Base-by-base conservation (phyloP, 2,329 filamentous ascomycete species). In the Plenodomus biglobosus region DNA sequence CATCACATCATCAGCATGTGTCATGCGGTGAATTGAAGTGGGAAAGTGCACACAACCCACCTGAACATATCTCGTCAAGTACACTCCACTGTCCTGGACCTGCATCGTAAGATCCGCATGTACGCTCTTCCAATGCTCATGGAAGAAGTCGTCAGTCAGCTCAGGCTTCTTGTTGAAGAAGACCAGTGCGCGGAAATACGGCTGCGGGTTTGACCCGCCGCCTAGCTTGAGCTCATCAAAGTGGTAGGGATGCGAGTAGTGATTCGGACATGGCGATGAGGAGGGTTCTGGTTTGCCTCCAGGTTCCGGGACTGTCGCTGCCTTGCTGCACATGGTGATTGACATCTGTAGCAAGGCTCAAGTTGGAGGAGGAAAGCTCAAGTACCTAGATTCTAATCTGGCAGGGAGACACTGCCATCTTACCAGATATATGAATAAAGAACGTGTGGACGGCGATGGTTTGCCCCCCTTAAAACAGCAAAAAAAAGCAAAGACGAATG, bases 91-190 rank as follows among this genome's bases (percentile, higher is more conserved):
- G 35, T 42, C 40, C 34, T 48, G 24, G 6, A 48, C 46, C 21
- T 49, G 48, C 44, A 55, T 55, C 2, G 48, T 46, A n/a, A 55
- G 38, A 32, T 55, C 52, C 24, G 52, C 52, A 38, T 55, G 48
- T 16, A 55, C 45, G 16, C 38, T 49, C 42, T 55, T 55, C 48
- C 48, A 55, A 38, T 55, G 52, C 21, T 46, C 42, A 34, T 55
- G 52, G 48, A 55, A 55, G 34, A 55, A 55, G 6, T 47, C 44
- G 16, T 55, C 48, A 3, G 48, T 55, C 3, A 55, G 35, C 7
- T 35, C 48, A 7, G 48, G 52, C 38, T 55, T 48, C 40, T 55
- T 55, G 42, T 46, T 49, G 42, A 55, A 55, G 48, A 52, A 55
- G 34, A 55, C 15, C 20, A 44, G 41, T 11, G 48, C 52, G 22